Percentiles rank a stretch among this genome's conserved stretches.
phyloP scores from a whole-genome alignment of 805 yeast species.

The Sporopachydermia lactativora region DNA sequence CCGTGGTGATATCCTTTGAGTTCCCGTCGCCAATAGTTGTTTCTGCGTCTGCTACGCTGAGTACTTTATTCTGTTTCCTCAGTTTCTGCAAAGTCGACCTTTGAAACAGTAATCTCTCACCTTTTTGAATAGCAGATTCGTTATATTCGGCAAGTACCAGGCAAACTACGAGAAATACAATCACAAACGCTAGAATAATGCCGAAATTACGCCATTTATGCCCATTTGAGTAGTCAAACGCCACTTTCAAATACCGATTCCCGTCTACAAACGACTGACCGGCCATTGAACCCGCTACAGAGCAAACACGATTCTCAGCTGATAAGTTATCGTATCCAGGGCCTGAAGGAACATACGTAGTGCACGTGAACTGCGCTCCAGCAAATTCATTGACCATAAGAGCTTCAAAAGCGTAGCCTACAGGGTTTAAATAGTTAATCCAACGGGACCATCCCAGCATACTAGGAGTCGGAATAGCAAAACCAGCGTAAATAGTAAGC shows the following conservation, averaged over 20 bases:
- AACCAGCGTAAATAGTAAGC: constrained; percentile 39
- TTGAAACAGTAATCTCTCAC: constrained; percentile 55
- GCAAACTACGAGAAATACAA: constrained; percentile 42
- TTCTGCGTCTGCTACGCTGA: constrained; percentile 16
- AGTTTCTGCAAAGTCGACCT: constrained; percentile 31
- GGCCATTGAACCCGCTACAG: constrained; percentile 38
- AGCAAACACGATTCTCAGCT: constrained; percentile 31
- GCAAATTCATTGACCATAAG: constrained; percentile 44
- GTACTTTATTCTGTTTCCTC: constrained; percentile 24
- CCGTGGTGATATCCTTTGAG: constrained; percentile 11
- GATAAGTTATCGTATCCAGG: constrained; percentile 15
- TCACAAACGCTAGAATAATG: constrained; percentile 38
- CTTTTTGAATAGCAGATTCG: constrained; percentile 52
- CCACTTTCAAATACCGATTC: constrained; percentile 27
- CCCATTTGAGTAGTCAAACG: constrained; percentile 29
- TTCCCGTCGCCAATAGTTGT: constrained; percentile 12
- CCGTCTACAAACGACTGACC: constrained; percentile 41
- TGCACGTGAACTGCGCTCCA: constrained; percentile 31
- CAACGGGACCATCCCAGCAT: constrained; percentile 56
- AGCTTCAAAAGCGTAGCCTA: constrained; percentile 44
- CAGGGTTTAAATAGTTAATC: constrained; percentile 47
- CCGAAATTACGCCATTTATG: constrained; percentile 58
- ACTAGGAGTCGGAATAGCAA: constrained; percentile 38
- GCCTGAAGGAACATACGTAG: constrained; percentile 34
- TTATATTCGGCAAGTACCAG: constrained; percentile 40